Evolutionary conservation across 345 rosid genomes (phyloP).

Genomic region (Citrus cavaleriei): DNA sequence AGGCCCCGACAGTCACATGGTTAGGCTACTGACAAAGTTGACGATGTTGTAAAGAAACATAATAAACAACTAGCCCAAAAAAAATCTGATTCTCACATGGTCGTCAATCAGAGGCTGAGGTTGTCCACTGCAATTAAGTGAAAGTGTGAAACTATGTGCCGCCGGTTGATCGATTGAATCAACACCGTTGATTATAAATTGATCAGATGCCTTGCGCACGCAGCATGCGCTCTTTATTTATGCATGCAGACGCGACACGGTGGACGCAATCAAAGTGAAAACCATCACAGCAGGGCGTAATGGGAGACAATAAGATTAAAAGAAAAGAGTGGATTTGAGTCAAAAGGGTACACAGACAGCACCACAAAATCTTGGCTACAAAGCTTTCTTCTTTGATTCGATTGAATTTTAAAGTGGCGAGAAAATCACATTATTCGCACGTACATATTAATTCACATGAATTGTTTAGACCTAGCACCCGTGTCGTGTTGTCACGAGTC

Average conservation of each 20-base stretch:
- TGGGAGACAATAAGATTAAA: background rate
- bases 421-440: slow-evolving; percentile 5
- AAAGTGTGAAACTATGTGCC: background rate
- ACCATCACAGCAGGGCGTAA: background rate
- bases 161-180: background rate
- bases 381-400: background rate
- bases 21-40: background rate
- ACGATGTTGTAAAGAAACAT: background rate
- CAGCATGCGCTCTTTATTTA: background rate
- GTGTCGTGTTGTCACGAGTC: background rate
- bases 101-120: background rate
- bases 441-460: slow-evolving; percentile 6
- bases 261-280: background rate
- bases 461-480: background rate
- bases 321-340: background rate
- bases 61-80: background rate
- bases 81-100: background rate
- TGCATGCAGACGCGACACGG: background rate
- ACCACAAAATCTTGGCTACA: background rate
- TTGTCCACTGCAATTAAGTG: background rate
- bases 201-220: background rate
- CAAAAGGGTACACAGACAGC: background rate
- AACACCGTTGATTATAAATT: background rate
- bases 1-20: slow-evolving; percentile 10
- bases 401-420: background rate